These are phyloP conservation scores for Peterozyma toletana DNA, from an alignment of 805 yeast species.

Conservation along the genomic window DNA sequence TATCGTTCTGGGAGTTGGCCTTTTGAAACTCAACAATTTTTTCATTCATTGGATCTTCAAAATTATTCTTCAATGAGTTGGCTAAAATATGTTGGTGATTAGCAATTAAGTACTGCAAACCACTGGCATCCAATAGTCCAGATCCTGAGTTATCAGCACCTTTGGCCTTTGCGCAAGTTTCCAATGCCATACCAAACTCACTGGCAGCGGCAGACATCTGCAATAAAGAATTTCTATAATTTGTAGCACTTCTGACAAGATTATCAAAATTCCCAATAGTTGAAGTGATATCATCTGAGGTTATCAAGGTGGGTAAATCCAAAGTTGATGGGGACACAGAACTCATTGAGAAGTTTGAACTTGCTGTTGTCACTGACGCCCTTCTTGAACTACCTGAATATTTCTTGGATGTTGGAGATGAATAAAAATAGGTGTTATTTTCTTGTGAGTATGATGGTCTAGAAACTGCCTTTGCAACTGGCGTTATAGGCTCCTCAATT, in stretches of 20 bases:
- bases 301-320: constrained; percentile 54
- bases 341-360: constrained; percentile 14
- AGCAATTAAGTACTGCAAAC: constrained; percentile 67
- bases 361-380: constrained; percentile 10
- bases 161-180: constrained; percentile 52
- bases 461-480: not conserved
- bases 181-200: constrained; percentile 65
- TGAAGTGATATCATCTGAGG: constrained; percentile 49
- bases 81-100: constrained; percentile 73
- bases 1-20: constrained; percentile 40
- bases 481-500: not conserved
- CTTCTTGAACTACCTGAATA: not conserved
- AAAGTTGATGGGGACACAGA: constrained; percentile 46
- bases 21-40: constrained; percentile 37
- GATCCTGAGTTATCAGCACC: constrained; percentile 46
- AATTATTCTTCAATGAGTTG: constrained; percentile 42
- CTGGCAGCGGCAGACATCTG: constrained; percentile 54
- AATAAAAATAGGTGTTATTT: not conserved
- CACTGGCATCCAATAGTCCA: constrained; percentile 66
- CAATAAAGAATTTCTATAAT: constrained; percentile 38
- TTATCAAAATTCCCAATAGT: constrained; percentile 42
- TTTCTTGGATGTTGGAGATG: not conserved
- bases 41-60: constrained; percentile 44
- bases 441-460: no score
- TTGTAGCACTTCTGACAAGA: constrained; percentile 36